Conservation (phyloP, 257 asterid genomes). For the Nicotiana noctiflora region DNA sequence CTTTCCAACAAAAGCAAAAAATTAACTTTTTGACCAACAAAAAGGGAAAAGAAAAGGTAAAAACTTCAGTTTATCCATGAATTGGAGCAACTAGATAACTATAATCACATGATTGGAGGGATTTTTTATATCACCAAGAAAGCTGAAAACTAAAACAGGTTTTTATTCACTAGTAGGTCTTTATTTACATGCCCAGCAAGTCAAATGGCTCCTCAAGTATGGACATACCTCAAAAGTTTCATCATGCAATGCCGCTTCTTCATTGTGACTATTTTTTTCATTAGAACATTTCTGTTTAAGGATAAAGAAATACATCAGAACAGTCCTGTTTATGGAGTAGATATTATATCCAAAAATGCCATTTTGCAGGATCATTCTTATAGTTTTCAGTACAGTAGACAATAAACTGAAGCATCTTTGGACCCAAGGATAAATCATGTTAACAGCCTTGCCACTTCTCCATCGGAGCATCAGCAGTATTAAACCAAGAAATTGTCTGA, state of each 20-base stretch:
- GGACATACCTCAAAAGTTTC: slow-evolving; percentile 6
- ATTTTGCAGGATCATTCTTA: not conserved
- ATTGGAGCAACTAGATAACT: not conserved
- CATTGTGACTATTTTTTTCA: not conserved
- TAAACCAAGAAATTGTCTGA: slow-evolving; percentile 5
- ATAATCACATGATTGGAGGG: not conserved
- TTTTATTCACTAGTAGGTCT: not conserved
- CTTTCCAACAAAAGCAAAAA: not conserved
- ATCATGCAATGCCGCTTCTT: not conserved
- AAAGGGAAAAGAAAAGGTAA: not conserved
- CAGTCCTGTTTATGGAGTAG: not conserved
- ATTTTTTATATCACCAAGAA: not conserved
- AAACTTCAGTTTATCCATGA: not conserved
- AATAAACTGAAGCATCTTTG: not conserved
- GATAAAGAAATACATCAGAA: not conserved
- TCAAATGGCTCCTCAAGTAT: not conserved
- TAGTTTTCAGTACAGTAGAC: not conserved
- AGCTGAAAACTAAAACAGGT: not conserved
- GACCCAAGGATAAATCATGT: not conserved
- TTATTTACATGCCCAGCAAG: not conserved
- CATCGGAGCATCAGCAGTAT: not conserved
- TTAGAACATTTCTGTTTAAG: not conserved
- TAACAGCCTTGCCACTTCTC: slow-evolving; percentile 1
- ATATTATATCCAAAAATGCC: not conserved
- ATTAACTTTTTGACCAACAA: not conserved